A percentile compares a stretch with the other conserved stretches of the same genome.
phyloP scores from a whole-genome alignment of 192 early-diverging fungal genomes.

The Funneliformis mosseae region DNA sequence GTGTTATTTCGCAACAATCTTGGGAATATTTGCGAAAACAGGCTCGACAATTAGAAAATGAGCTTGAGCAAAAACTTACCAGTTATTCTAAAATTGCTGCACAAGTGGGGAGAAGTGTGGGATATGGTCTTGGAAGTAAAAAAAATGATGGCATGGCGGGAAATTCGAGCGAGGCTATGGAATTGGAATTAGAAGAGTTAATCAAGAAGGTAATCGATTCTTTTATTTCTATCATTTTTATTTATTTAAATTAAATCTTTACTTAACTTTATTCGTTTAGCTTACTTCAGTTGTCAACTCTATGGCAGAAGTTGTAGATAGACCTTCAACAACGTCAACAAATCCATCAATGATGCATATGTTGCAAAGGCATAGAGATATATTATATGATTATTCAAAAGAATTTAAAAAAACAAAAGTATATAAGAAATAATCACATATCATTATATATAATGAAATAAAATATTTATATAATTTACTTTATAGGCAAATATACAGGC shows the following conservation, averaged over 20 bases:
- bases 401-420: slow-evolving; percentile 77
- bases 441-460: neutral
- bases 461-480: neutral
- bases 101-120: slow-evolving; percentile 28
- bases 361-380: slow-evolving; percentile 76
- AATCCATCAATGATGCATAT: slow-evolving; percentile 72
- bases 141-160: slow-evolving; percentile 6
- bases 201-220: slow-evolving; percentile 57
- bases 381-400: slow-evolving; percentile 76
- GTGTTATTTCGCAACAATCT: slow-evolving; percentile 10
- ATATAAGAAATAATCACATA: slow-evolving; percentile 1
- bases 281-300: slow-evolving; percentile 58
- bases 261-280: slow-evolving; percentile 41
- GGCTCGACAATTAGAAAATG: slow-evolving; percentile 70
- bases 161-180: slow-evolving; percentile 41
- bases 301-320: slow-evolving; percentile 67
- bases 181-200: slow-evolving; percentile 63
- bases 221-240: neutral
- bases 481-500: slow-evolving; percentile 61
- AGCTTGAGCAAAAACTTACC: slow-evolving; percentile 68
- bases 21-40: slow-evolving; percentile 76
- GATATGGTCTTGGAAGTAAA: slow-evolving; percentile 30
- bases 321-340: slow-evolving; percentile 46
- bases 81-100: slow-evolving; percentile 54
- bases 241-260: neutral